phyloP scores from a whole-genome alignment of 2,329 filamentous ascomycete species.

The Ophiostoma angusticollis region DNA sequence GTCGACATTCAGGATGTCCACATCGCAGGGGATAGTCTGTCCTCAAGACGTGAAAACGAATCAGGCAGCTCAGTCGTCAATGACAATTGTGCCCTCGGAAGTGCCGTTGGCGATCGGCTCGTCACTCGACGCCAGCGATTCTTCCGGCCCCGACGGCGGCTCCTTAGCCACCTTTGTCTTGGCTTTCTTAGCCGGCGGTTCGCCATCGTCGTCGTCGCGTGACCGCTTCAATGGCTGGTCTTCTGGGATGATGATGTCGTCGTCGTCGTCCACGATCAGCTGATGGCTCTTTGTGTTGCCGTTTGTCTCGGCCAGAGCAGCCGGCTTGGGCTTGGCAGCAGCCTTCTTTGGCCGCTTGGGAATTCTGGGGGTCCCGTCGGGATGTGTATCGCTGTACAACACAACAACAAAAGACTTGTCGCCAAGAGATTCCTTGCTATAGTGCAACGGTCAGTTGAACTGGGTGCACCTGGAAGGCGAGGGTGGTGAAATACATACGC shows the following conservation, averaged over 20 bases:
- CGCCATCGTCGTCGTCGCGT: constrained; percentile 29
- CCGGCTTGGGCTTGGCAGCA: constrained; percentile 35
- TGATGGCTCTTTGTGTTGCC: constrained; percentile 24
- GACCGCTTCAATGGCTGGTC: constrained; percentile 28
- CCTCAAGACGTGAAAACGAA: too few relatives aligned
- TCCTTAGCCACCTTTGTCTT: constrained; percentile 24
- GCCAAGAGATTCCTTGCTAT: constrained; percentile 25
- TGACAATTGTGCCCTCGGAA: constrained; percentile 50
- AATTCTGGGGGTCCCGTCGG: constrained; percentile 18
- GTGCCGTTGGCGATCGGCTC: constrained; percentile 37
- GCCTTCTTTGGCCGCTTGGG: constrained; percentile 20
- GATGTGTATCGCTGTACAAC: constrained; percentile 12
- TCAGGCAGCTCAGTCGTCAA: constrained; percentile 36
- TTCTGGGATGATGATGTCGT: constrained; percentile 21
- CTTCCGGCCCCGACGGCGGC: too few relatives aligned
- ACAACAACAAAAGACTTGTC: constrained; percentile 43
- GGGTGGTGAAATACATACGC: constrained; percentile 38
- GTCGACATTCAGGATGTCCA: too few relatives aligned
- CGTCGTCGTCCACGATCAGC: constrained; percentile 20
- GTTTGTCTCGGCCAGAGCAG: constrained; percentile 27
- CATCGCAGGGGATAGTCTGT: too few relatives aligned
- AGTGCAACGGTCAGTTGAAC: constrained; percentile 2
- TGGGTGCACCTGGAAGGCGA: too few relatives aligned
- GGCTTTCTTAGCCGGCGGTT: constrained; percentile 33
- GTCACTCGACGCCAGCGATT: constrained; percentile 25